Conservation (phyloP, 345 rosid species). For the Erodium maritimum region DNA sequence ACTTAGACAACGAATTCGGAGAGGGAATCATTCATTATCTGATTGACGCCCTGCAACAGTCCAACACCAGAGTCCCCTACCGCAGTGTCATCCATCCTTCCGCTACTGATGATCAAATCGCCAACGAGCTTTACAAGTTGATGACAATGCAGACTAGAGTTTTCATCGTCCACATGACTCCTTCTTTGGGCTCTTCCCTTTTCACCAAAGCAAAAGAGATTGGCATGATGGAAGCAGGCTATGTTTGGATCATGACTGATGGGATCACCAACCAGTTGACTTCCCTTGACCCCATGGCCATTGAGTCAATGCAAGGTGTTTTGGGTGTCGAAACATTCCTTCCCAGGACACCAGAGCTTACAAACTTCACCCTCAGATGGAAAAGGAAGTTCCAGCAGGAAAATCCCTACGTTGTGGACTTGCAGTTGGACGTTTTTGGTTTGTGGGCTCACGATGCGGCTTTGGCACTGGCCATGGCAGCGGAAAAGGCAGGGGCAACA, state of each 20-base stretch:
- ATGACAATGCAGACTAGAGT: slow-evolving; percentile 44
- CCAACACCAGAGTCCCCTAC: slow-evolving; percentile 30
- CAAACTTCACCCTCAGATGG: slow-evolving; percentile 22
- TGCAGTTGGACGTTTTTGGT: slow-evolving; percentile 23
- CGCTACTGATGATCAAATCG: slow-evolving; percentile 33
- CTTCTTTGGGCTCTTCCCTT: slow-evolving; percentile 21
- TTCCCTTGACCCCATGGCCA: slow-evolving; percentile 1
- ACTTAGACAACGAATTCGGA: slow-evolving; percentile 31
- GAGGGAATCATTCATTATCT: slow-evolving; percentile 37
- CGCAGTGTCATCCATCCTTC: slow-evolving; percentile 27
- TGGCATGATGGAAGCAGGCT: slow-evolving; percentile 41
- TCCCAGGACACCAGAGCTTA: slow-evolving; percentile 10
- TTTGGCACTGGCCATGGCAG: slow-evolving; percentile 33
- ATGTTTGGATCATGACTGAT: slow-evolving; percentile 37
- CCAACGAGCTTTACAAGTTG: slow-evolving; percentile 36
- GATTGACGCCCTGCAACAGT: slow-evolving; percentile 29
- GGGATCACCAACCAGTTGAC: slow-evolving; percentile 15
- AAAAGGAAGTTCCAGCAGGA: slow-evolving; percentile 14
- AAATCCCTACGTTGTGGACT: slow-evolving; percentile 8
- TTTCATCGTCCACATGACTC: slow-evolving; percentile 35
- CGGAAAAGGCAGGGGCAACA: slow-evolving; percentile 25
- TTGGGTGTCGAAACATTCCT: slow-evolving; percentile 29
- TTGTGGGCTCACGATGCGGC: slow-evolving; percentile 45
- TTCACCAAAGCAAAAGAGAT: slow-evolving; percentile 32
- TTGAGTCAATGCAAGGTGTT: slow-evolving; percentile 32